A percentile compares a stretch with the other conserved stretches of the same genome.
phyloP scores from a whole-genome alignment of 1,284 basidiomycete species.

The Fomitopsis betulina region DNA sequence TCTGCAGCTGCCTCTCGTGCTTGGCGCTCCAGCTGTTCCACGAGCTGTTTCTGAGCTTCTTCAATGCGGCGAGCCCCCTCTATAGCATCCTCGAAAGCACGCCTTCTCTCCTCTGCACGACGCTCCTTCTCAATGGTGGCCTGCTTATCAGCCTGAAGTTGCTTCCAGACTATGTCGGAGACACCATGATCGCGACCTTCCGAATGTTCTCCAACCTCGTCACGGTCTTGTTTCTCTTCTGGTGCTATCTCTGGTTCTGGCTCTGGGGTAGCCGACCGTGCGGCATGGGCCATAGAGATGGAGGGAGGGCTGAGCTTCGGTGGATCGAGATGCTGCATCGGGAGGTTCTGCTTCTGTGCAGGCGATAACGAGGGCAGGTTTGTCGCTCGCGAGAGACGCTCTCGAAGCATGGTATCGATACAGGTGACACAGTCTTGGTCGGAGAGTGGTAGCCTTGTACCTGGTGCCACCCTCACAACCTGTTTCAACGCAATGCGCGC shows the following conservation, averaged over 20 bases:
- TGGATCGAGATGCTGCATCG: neutral
- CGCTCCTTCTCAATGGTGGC: slow-evolving; percentile 13
- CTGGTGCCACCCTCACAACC: neutral
- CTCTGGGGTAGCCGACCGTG: neutral
- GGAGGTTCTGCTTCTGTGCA: neutral
- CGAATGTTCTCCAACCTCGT: neutral
- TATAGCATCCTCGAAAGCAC: slow-evolving; percentile 14
- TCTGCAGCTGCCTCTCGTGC: slow-evolving; percentile 13
- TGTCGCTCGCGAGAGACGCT: neutral
- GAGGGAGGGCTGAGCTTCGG: neutral
- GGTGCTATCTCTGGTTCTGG: neutral
- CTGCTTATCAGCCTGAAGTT: slow-evolving; percentile 13
- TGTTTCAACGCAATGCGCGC: slow-evolving; percentile 25
- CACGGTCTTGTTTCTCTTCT: too few relatives aligned
- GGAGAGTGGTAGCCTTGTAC: neutral
- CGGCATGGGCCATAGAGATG: neutral
- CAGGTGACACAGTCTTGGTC: neutral
- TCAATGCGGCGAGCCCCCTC: slow-evolving; percentile 10
- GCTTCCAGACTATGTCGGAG: slow-evolving; percentile 19
- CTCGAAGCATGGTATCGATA: neutral
- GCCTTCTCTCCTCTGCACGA: slow-evolving; percentile 17
- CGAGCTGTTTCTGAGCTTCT: neutral
- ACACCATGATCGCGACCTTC: slow-evolving; percentile 7
- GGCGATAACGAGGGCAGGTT: neutral
- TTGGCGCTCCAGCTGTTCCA: neutral